Evolutionary conservation across 2,329 filamentous ascomycete genomes (phyloP).

Genomic region (Penicillium crustosum): DNA sequence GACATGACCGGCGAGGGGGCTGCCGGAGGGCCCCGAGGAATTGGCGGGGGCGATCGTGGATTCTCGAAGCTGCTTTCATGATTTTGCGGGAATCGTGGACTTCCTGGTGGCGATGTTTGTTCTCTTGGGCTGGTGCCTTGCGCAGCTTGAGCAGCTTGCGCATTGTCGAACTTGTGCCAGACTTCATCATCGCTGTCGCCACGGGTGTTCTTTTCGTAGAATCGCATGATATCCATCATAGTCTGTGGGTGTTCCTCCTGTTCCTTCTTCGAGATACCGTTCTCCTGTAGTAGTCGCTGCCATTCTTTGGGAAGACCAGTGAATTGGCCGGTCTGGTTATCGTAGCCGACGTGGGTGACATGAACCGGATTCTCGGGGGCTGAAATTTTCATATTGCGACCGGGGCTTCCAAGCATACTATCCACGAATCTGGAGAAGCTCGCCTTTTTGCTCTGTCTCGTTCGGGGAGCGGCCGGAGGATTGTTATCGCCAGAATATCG

Average conservation of each 20-base stretch:
- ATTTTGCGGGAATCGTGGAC: constrained; percentile 84
- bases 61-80: constrained; percentile 96
- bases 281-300: constrained; percentile 93
- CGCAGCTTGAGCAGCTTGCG: constrained; percentile 53
- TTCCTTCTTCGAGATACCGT: constrained; percentile 93
- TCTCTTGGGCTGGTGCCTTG: constrained; percentile 48
- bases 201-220: constrained; percentile 93
- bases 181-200: constrained; percentile 78
- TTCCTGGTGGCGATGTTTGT: constrained; percentile 68
- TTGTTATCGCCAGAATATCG: constrained; percentile 76
- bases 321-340: constrained; percentile 93
- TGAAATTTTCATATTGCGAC: constrained; percentile 85
- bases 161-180: constrained; percentile 95
- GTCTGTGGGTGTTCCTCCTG: constrained; percentile 94
- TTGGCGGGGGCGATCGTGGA: constrained; percentile 85
- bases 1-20: constrained; percentile 55
- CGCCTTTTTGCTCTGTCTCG: constrained; percentile 73
- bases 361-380: constrained; percentile 96
- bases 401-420: constrained; percentile 77
- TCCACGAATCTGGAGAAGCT: constrained; percentile 87
- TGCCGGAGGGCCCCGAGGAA: constrained; percentile 57
- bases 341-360: constrained; percentile 96
- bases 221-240: constrained; percentile 91
- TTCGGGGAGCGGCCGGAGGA: constrained; percentile 58
- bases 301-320: constrained; percentile 96